Conservation (phyloP, 805 yeast genomes). For the Kregervanrija delftensis region DNA sequence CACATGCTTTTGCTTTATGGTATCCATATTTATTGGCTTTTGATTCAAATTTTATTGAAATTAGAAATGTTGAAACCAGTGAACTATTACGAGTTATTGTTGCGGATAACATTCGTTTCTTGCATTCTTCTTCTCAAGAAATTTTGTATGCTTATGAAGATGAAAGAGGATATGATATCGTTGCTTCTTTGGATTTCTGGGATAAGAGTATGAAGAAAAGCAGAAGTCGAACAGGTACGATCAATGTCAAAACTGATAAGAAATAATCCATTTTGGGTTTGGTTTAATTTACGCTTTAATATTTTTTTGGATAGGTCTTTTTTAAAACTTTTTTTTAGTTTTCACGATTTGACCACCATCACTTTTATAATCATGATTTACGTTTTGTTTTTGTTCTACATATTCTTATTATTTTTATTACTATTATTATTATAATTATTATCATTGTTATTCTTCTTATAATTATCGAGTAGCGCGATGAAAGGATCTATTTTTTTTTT, state of each 20-base stretch:
- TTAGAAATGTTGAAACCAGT: slow-evolving; percentile 83
- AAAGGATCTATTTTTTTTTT: no score
- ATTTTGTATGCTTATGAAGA: slow-evolving; percentile 89
- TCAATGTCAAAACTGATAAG: not conserved
- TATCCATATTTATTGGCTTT: slow-evolving; percentile 91
- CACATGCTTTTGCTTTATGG: slow-evolving; percentile 86
- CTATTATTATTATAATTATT: no score
- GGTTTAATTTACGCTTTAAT: not conserved
- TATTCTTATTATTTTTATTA: no score
- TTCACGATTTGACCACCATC: no score
- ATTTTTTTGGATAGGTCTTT: not conserved
- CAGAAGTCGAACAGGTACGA: not conserved
- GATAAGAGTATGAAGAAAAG: slow-evolving; percentile 31
- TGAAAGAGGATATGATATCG: slow-evolving; percentile 85
- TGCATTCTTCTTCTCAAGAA: slow-evolving; percentile 89
- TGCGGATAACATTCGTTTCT: slow-evolving; percentile 84
- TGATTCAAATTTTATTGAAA: slow-evolving; percentile 85
- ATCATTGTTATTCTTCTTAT: no score
- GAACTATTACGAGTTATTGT: slow-evolving; percentile 81
- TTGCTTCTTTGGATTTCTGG: slow-evolving; percentile 91
- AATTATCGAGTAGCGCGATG: no score
- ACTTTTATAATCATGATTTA: no score
- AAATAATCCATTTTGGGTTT: not conserved
- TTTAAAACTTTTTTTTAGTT: not conserved
- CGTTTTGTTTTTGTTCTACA: no score